A percentile compares a stretch with the other conserved stretches of the same genome.
These are phyloP conservation scores for Myotisia sp. DNA, from an alignment of 2,329 filamentous ascomycete species.

Conservation along the genomic window DNA sequence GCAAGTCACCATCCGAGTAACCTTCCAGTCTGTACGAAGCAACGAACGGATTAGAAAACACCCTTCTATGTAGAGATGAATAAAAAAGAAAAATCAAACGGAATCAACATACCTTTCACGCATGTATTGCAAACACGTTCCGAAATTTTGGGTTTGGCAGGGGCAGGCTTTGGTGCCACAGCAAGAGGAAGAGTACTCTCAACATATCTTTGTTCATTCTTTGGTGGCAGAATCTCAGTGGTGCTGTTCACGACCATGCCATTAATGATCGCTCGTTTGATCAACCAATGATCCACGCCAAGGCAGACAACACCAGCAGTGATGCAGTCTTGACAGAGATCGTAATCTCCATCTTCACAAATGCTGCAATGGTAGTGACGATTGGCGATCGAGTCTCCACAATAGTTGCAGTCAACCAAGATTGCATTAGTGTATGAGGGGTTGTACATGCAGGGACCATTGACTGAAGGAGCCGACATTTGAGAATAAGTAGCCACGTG, in stretches of 20 bases:
- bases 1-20: conserved; percentile 66
- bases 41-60: background rate
- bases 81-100: background rate
- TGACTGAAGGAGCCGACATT: too few relatives aligned
- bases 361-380: conserved; percentile 89
- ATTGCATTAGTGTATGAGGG: conserved; percentile 36
- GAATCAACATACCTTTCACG: conserved; percentile 39
- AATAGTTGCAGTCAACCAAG: conserved; percentile 88
- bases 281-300: conserved; percentile 74
- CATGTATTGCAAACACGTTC: conserved; percentile 44
- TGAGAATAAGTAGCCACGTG: too few relatives aligned
- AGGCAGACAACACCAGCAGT: conserved; percentile 62
- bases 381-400: conserved; percentile 61
- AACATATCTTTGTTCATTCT: conserved; percentile 17
- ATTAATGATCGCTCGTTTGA: conserved; percentile 71
- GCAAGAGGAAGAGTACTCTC: conserved; percentile 8
- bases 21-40: background rate
- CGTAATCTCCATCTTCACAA: conserved; percentile 87
- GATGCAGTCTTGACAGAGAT: conserved; percentile 73
- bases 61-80: background rate
- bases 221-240: conserved; percentile 64
- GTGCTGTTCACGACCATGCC: conserved; percentile 72
- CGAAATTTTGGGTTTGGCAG: background rate
- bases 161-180: conserved; percentile 3
- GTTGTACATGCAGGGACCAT: conserved; percentile 14